Evolutionary conservation across 768 basidiomycete species (phyloP), one percentile per base, ranked within the genome.

Genomic region (Pleurotus djamor): DNA sequence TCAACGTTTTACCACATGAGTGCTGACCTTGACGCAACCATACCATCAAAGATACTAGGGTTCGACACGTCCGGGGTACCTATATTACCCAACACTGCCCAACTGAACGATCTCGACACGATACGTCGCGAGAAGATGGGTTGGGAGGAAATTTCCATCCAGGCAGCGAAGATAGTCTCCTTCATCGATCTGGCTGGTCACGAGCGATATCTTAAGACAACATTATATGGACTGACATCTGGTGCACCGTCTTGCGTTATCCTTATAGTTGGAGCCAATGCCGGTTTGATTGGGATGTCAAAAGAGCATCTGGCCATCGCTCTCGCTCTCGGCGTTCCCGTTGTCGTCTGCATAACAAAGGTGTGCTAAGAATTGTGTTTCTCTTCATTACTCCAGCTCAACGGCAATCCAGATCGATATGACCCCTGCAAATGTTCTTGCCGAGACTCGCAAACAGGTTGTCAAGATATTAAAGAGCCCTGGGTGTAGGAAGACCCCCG

Each of bases 171-270:
- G 75, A 93, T 98, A 12, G 85, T 98, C 49, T 92, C 91, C 21
- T 99, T 98, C 71, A 96, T 92, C 63, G 96, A 98, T 72, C 77
- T 99, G 41, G 97, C 97, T 44, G 97, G 97, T 1, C 97, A 98
- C 67, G 96, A 98, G 74, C 82, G 89, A 73, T 97, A 91, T 72
- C 72, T 92, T 50, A 92, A 92, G 76, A 98, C 96, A 0, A 98
- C 96, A 4, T 74, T 98, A 51, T 98, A 96, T 65, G 96, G 97
- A 0, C 74, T 99, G 52, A 97, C 96, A 0, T 96, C 95, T 4
- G 94, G 94, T 33, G 89, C 94, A 0, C 95, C 96, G 57, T 96
- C 87, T 59, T 96, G 91, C 69, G 90, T 92, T 10, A 87, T 97
- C 57, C 78, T 99, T 48, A 96, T 96, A 76, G 92, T 98, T 9